Base-by-base conservation (phyloP, 1,139 yeast genomes). In the Protomyces inundatus region DNA sequence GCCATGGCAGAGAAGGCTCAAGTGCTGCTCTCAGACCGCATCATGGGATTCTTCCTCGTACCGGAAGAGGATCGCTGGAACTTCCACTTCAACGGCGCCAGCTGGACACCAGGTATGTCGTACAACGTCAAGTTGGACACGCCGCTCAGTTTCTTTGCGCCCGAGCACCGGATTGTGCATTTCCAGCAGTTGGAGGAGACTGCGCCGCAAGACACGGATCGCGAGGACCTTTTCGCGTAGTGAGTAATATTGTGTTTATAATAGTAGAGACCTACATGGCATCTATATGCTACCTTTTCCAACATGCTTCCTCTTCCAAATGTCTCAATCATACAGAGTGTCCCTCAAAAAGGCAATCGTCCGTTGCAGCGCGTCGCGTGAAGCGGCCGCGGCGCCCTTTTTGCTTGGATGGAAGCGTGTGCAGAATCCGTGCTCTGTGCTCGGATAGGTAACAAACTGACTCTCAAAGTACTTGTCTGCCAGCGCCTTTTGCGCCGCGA, bases 41-140 rank as follows among this genome's bases (percentile, higher is more conserved):
- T 90, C 62, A 80, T 82, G 72, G 98, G 98, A 3, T 87, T 85
- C 67, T 91, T 89, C 74, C 75, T 89, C 76, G 96, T 90, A 0
- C 98, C 99, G 0, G 86, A 84, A 46, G 87, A 87, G 55, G 85
- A 84, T 64, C 74, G 90, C 42, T 93, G 99, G 98, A 93, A 93
- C 73, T 90, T 87, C 73, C 82, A 95, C 3, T 93, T 95, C 71
- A 81, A 90, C 76, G 95, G 97, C 2, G 87, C 95, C 1, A 82
- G 88, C 10, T 95, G 95, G 87, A 85, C 82, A 70, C 77, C 84
- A 3, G 81, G 81, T 42, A 75, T 82, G 63, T 79, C 77, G n/a
- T 90, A 82, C 70, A 84, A 79, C 23, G 73, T 91, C 73, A 88
- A 87, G 73, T 71, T 88, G 60, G 97, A 89, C 71, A 78, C 84